These are phyloP conservation scores for Pisolithus tinctorius DNA, from an alignment of 768 basidiomycete genomes.

Conservation along the genomic window DNA sequence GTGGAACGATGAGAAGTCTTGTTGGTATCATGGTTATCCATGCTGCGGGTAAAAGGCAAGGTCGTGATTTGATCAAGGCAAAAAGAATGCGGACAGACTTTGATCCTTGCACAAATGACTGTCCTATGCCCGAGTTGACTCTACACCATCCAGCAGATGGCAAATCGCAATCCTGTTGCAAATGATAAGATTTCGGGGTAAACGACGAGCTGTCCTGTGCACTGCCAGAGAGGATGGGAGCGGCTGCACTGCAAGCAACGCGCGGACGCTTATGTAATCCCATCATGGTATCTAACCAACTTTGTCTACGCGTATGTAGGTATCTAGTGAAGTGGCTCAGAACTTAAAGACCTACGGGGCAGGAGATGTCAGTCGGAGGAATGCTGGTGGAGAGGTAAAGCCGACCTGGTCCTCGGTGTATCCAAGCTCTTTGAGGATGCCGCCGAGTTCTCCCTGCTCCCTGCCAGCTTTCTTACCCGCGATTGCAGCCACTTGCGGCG, in stretches of 20 bases:
- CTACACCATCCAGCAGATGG: constrained; percentile 6
- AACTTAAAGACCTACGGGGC: constrained; percentile 36
- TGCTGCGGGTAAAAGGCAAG: constrained; percentile 15
- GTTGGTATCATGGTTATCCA: constrained; percentile 43
- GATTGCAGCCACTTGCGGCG: constrained; percentile 80
- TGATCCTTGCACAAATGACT: background rate
- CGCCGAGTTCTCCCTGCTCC: constrained; percentile 79
- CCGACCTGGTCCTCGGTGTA: constrained; percentile 83
- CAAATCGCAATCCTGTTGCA: constrained; percentile 2
- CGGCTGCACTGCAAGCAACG: background rate
- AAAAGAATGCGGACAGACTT: constrained; percentile 3
- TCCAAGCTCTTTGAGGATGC: constrained; percentile 80
- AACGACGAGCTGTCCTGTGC: background rate
- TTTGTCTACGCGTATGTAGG: background rate
- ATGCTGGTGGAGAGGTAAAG: background rate
- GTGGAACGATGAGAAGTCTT: constrained; percentile 27
- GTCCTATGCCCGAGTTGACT: constrained; percentile 12
- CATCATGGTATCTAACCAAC: too few relatives aligned
- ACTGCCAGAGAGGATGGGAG: background rate
- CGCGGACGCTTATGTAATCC: constrained; percentile 23
- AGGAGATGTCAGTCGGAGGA: constrained; percentile 1
- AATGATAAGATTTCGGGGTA: constrained; percentile 7
- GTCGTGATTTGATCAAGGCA: background rate
- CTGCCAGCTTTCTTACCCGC: constrained; percentile 85
- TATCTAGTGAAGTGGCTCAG: constrained; percentile 9